Percentiles rank a stretch among this genome's conserved stretches.
Evolutionary conservation across 73 alveolate genomes (phyloP).

Genomic region (Paramecium pentaurelia): DNA sequence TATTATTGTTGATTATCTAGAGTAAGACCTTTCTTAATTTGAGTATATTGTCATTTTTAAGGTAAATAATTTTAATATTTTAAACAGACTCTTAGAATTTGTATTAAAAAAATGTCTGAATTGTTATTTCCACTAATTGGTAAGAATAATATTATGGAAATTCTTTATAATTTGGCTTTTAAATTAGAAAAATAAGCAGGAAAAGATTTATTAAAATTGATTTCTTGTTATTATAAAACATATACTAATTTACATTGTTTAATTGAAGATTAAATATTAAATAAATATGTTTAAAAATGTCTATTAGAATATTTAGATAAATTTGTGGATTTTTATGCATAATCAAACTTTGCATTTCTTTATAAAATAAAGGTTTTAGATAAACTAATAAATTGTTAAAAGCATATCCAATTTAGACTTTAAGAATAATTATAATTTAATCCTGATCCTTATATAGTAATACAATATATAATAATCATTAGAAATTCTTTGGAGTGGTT

Average conservation of each 20-base stretch:
- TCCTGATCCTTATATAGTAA: neutral
- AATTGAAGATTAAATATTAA: neutral
- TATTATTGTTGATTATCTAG: neutral
- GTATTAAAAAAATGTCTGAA: neutral
- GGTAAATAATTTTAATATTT: neutral
- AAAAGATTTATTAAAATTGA: neutral
- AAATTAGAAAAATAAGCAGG: neutral
- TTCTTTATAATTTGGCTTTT: neutral
- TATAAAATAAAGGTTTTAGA: neutral
- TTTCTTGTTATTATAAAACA: neutral
- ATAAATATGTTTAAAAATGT: neutral
- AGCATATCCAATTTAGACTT: neutral
- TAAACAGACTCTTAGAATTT: neutral
- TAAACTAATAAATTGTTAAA: neutral
- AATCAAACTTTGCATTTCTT: neutral
- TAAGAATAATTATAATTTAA: neutral
- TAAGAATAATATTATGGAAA: neutral
- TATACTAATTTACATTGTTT: neutral
- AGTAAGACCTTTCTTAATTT: neutral
- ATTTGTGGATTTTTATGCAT: neutral
- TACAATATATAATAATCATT: neutral
- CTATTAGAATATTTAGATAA: neutral
- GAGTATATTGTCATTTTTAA: neutral
- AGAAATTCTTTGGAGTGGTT: neutral
- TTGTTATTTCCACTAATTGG: neutral